Evolutionary conservation across 768 basidiomycete genomes (phyloP).

Genomic region (Suillus subaureus): DNA sequence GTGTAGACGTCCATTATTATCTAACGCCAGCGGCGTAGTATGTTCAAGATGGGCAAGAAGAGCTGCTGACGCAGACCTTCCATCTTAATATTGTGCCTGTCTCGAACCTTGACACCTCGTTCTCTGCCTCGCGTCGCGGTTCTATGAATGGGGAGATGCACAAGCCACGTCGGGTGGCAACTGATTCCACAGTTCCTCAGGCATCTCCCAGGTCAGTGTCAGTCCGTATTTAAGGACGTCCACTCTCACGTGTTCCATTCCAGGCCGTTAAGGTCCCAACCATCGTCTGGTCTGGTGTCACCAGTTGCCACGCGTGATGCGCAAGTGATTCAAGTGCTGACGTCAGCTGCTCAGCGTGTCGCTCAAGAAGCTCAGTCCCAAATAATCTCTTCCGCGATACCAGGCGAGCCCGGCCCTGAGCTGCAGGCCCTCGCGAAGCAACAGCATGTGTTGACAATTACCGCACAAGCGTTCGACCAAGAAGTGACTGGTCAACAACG

Average conservation of each 20-base stretch:
- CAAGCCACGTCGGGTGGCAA: constrained; percentile 43
- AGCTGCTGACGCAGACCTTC: constrained; percentile 65
- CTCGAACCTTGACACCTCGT: constrained; percentile 48
- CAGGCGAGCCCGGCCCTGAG: constrained; percentile 48
- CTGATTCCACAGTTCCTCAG: constrained; percentile 41
- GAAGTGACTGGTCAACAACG: constrained; percentile 56
- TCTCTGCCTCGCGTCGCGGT: constrained; percentile 46
- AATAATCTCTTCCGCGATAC: constrained; percentile 50
- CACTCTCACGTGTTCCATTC: constrained; percentile 12
- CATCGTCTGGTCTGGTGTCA: constrained; percentile 32
- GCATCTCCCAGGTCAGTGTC: constrained; percentile 32
- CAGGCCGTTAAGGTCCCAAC: constrained; percentile 35
- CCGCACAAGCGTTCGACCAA: constrained; percentile 76
- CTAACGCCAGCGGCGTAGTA: constrained; percentile 46
- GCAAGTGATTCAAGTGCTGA: constrained; percentile 77
- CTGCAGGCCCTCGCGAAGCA: constrained; percentile 77
- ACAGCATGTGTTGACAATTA: constrained; percentile 72
- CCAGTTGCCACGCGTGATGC: constrained; percentile 54
- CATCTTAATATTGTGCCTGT: constrained; percentile 74
- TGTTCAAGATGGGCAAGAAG: constrained; percentile 74
- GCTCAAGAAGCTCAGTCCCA: constrained; percentile 75
- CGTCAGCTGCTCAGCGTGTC: constrained; percentile 76
- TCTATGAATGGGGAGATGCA: constrained; percentile 48
- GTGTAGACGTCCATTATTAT: constrained; percentile 15
- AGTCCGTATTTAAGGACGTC: neutral